Conservation (phyloP, 768 basidiomycete genomes). For the Collybiopsis luxurians region DNA sequence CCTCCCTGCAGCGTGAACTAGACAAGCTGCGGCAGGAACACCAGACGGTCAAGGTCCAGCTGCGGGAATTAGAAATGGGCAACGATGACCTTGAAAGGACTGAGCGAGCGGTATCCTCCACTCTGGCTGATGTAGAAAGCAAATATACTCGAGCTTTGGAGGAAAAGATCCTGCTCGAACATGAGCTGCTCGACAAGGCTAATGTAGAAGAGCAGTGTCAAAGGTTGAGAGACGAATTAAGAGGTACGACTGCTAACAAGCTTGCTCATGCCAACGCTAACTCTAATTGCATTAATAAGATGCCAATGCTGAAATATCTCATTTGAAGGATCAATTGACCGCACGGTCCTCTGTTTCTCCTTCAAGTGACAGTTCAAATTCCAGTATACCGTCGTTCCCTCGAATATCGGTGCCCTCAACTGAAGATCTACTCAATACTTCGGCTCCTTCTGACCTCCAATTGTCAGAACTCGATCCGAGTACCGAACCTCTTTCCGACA, state of each 20-base stretch:
- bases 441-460: slow-evolving; percentile 59
- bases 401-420: slow-evolving; percentile 26
- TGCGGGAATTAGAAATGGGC: slow-evolving; percentile 93
- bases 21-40: slow-evolving; percentile 77
- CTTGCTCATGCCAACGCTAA: background rate
- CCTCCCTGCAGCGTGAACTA: slow-evolving; percentile 89
- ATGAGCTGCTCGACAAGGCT: slow-evolving; percentile 90
- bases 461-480: slow-evolving; percentile 53
- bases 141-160: slow-evolving; percentile 90
- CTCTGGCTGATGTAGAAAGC: slow-evolving; percentile 78
- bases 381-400: slow-evolving; percentile 4
- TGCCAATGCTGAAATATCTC: slow-evolving; percentile 79
- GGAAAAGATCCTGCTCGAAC: slow-evolving; percentile 96
- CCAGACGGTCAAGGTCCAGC: slow-evolving; percentile 65
- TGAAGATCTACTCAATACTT: slow-evolving; percentile 58
- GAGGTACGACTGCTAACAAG: slow-evolving; percentile 53
- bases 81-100: slow-evolving; percentile 97
- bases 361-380: background rate
- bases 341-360: slow-evolving; percentile 27
- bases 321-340: slow-evolving; percentile 73
- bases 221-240: slow-evolving; percentile 86
- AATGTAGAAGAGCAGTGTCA: slow-evolving; percentile 88
- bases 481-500: slow-evolving; percentile 36
- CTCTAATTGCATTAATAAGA: slow-evolving; percentile 44
- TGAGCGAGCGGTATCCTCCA: slow-evolving; percentile 84